A percentile compares a stretch with the other conserved stretches of the same genome.
These are phyloP conservation scores for Stephania japonica DNA, from an alignment of 164 flowering plant genomes.

Conservation along the genomic window DNA sequence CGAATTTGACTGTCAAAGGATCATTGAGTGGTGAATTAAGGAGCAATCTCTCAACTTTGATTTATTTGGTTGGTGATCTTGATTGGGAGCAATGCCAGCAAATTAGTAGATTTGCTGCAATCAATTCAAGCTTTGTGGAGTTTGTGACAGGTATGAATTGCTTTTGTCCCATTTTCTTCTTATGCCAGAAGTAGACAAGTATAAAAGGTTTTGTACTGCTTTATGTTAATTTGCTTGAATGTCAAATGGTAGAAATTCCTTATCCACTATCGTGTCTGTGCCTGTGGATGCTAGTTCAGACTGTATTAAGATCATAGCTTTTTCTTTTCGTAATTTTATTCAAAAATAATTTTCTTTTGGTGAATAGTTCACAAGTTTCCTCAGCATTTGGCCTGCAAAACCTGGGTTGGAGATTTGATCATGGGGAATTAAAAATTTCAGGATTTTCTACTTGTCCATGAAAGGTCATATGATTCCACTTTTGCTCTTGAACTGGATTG, in stretches of 20 bases:
- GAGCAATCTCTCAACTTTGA: slow-evolving; percentile 14
- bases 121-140: slow-evolving; percentile 36
- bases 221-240: slow-evolving; percentile 3
- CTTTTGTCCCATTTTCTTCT: slow-evolving; percentile 17
- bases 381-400: no score
- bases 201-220: neutral
- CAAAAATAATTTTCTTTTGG: neutral
- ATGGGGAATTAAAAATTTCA: no score
- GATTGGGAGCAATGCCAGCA: slow-evolving; percentile 51
- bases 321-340: neutral
- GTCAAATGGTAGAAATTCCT: neutral
- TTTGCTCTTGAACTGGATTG: neutral
- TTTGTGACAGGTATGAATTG: slow-evolving; percentile 19
- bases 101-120: slow-evolving; percentile 47
- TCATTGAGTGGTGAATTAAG: slow-evolving; percentile 6
- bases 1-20: slow-evolving; percentile 10
- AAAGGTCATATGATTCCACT: neutral
- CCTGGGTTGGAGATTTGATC: neutral
- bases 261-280: neutral
- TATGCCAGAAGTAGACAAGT: slow-evolving; percentile 16
- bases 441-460: neutral
- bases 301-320: neutral
- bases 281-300: neutral
- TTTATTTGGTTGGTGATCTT: slow-evolving; percentile 46
- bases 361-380: neutral